Evolutionary conservation across 2,329 filamentous ascomycete species (phyloP).

Genomic region (Cryphonectria naterciae): DNA sequence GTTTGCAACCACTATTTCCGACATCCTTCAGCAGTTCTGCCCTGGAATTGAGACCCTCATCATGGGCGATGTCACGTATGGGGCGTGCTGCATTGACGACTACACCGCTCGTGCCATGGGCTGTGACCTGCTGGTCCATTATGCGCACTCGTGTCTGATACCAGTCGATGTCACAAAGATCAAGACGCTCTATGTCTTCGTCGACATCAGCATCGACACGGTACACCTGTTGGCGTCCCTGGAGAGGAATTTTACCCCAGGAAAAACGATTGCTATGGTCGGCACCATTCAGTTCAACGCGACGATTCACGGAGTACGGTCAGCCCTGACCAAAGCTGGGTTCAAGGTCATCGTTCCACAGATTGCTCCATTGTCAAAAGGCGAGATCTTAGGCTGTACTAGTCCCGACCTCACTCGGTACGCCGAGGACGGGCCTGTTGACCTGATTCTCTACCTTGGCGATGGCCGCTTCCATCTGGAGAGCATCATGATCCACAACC

Average conservation of each 20-base stretch:
- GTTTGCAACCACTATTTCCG: slow-evolving; percentile 96
- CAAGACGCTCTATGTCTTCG: slow-evolving; percentile 96
- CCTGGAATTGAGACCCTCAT: slow-evolving; percentile 90
- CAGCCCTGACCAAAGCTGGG: slow-evolving; percentile 78
- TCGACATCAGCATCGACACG: slow-evolving; percentile 95
- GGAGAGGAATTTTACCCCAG: slow-evolving; percentile 81
- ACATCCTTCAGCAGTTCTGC: slow-evolving; percentile 94
- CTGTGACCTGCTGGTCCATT: slow-evolving; percentile 93
- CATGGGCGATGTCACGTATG: slow-evolving; percentile 99
- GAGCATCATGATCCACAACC: slow-evolving; percentile 99
- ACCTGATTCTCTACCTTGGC: slow-evolving; percentile 85
- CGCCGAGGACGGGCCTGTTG: slow-evolving; percentile 50
- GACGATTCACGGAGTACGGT: slow-evolving; percentile 84
- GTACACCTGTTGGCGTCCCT: slow-evolving; percentile 84
- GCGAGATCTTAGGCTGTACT: slow-evolving; percentile 97
- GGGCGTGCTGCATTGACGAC: slow-evolving; percentile 97
- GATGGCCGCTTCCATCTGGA: slow-evolving; percentile 96
- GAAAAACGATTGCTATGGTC: slow-evolving; percentile 88
- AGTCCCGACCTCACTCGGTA: slow-evolving; percentile 61
- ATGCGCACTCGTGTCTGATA: slow-evolving; percentile 95
- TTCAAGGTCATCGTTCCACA: slow-evolving; percentile 88
- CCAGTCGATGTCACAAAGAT: slow-evolving; percentile 96
- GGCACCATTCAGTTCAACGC: slow-evolving; percentile 99
- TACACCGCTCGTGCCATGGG: slow-evolving; percentile 93
- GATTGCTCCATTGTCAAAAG: slow-evolving; percentile 88